These are phyloP conservation scores for Mycena crocata DNA, from an alignment of 768 basidiomycete species.

Conservation along the genomic window DNA sequence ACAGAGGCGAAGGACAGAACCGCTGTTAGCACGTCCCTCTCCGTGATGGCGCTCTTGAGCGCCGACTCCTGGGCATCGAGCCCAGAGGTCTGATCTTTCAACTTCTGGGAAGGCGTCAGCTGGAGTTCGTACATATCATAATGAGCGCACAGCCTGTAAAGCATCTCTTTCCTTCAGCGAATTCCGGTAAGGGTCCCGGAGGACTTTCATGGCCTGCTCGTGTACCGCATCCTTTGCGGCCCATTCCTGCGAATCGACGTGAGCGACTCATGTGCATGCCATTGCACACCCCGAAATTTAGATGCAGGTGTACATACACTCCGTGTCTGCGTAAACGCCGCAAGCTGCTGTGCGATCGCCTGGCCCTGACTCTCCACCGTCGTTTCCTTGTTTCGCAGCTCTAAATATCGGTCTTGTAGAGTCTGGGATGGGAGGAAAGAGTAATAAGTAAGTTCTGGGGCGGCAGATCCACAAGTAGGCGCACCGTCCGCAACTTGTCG, in stretches of 20 bases:
- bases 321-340: background rate
- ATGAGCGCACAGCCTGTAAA: background rate
- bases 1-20: background rate
- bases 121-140: background rate
- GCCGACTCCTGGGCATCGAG: background rate
- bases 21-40: background rate
- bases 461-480: background rate
- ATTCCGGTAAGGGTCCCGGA: background rate
- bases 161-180: background rate
- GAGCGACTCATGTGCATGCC: too few relatives aligned
- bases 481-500: background rate
- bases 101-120: background rate
- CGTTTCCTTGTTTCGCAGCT: background rate
- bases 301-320: background rate
- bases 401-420: background rate
- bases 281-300: background rate
- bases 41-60: background rate
- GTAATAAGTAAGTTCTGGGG: too few relatives aligned
- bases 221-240: background rate
- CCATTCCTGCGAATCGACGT: slow-evolving; percentile 7
- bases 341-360: background rate
- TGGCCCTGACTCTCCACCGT: background rate
- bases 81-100: background rate
- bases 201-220: background rate
- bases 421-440: background rate